These are phyloP conservation scores for Coemansia sp. DNA, from an alignment of 192 early-diverging fungal species.

Conservation along the genomic window DNA sequence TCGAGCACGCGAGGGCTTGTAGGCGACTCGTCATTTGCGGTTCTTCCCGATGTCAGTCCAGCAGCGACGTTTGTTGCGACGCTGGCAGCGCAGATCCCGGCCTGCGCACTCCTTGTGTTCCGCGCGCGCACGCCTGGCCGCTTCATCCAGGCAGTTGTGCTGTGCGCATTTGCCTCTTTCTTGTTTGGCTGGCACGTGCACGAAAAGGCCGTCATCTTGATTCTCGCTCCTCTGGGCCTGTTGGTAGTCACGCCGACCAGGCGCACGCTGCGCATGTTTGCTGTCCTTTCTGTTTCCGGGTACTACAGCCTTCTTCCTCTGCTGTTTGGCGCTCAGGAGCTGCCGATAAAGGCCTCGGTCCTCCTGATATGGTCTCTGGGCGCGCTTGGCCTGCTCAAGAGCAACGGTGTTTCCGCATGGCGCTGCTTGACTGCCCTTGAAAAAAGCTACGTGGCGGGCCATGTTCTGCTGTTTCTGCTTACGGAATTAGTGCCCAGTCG, in stretches of 20 bases:
- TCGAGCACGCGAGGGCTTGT: constrained; percentile 88
- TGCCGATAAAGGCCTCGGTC: constrained; percentile 27
- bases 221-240: constrained; percentile 52
- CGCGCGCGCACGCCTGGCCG: constrained; percentile 51
- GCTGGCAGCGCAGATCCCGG: constrained; percentile 61
- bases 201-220: constrained; percentile 90
- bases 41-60: constrained; percentile 73
- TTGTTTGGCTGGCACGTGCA: constrained; percentile 99
- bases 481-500: constrained; percentile 28
- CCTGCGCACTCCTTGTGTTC: constrained; percentile 24
- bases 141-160: constrained; percentile 68
- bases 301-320: constrained; percentile 51
- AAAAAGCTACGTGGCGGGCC: constrained; percentile 27
- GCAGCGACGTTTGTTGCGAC: constrained; percentile 71
- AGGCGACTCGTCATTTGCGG: constrained; percentile 79
- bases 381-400: constrained; percentile 23
- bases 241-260: constrained; percentile 31
- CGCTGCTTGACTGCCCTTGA: constrained; percentile 25
- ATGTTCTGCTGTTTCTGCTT: constrained; percentile 27
- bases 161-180: constrained; percentile 84
- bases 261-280: constrained; percentile 38
- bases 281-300: constrained; percentile 35
- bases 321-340: constrained; percentile 49
- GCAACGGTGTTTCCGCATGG: constrained; percentile 29
- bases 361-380: constrained; percentile 34